Evolutionary conservation across 1,139 yeast species (phyloP).

Genomic region (Saccharomyces pastorianus): DNA sequence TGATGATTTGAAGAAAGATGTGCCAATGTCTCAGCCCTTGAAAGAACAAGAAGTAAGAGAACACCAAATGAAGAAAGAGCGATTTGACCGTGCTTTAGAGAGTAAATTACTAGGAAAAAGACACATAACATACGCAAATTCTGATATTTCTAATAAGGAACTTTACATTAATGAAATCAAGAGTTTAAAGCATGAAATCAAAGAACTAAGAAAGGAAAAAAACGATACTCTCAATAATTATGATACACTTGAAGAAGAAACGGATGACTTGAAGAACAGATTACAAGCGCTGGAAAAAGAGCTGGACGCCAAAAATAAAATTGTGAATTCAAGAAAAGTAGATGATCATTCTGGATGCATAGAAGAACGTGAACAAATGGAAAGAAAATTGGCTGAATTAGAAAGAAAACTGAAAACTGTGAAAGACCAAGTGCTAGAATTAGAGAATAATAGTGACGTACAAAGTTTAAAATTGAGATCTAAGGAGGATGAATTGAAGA

Average conservation of each 20-base stretch:
- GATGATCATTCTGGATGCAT: conserved; percentile 19
- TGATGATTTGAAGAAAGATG: conserved; percentile 19
- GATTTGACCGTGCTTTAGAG: conserved; percentile 9
- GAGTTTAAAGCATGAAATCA: conserved; percentile 12
- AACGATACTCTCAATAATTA: conserved; percentile 10
- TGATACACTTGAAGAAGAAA: conserved; percentile 11
- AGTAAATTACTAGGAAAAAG: neutral
- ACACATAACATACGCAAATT: neutral
- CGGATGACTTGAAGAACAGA: conserved; percentile 17
- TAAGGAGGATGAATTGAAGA: neutral
- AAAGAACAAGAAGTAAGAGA: conserved; percentile 49
- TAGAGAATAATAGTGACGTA: conserved; percentile 3
- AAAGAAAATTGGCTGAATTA: neutral
- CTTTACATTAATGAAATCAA: conserved; percentile 7
- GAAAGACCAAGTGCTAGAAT: conserved; percentile 1
- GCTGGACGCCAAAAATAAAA: conserved; percentile 2
- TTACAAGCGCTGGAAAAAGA: conserved; percentile 10
- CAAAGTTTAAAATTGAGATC: neutral
- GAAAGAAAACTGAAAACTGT: neutral
- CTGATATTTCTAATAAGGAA: neutral
- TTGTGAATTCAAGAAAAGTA: neutral
- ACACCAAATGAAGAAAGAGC: conserved; percentile 45
- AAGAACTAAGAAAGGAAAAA: conserved; percentile 18
- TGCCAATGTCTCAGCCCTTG: conserved; percentile 40
- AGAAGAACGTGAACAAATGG: conserved; percentile 19